A percentile compares a stretch with the other conserved stretches of the same genome.
Conservation (phyloP, 2,329 filamentous ascomycete genomes). For the Pyrenochaeta sp. region DNA sequence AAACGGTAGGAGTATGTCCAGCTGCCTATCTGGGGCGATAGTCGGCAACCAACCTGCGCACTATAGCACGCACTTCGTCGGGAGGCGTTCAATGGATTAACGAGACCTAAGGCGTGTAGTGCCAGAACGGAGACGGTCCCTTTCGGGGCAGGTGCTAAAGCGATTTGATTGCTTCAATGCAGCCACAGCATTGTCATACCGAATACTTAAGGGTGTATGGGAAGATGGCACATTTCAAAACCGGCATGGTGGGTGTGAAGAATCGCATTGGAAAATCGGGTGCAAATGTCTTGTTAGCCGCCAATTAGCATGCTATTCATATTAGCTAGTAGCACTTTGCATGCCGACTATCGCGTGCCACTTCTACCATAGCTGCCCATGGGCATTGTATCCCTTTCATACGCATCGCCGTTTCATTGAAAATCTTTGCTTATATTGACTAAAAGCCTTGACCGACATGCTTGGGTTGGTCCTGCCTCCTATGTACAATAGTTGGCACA, state of each 20-base stretch:
- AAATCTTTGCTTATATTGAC: too few species aligned
- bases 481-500: too few species aligned
- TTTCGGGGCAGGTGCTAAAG: not conserved
- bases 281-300: not conserved
- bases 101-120: not conserved
- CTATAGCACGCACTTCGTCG: not conserved
- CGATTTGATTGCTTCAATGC: not conserved
- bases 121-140: not conserved
- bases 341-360: too few species aligned
- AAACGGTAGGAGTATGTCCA: slow-evolving; percentile 2
- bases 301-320: too few species aligned
- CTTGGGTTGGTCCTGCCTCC: too few species aligned
- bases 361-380: too few species aligned
- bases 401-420: too few species aligned
- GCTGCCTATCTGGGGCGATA: slow-evolving; percentile 13
- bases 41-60: not conserved
- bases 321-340: too few species aligned
- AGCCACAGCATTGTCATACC: not conserved
- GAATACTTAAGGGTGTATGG: not conserved
- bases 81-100: not conserved
- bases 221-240: not conserved
- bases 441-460: too few species aligned
- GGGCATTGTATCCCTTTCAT: too few species aligned
- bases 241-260: not conserved
- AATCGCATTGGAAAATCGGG: not conserved